Conservation (phyloP, 148 eudicot genomes). For the Nyssa sinensis region DNA sequence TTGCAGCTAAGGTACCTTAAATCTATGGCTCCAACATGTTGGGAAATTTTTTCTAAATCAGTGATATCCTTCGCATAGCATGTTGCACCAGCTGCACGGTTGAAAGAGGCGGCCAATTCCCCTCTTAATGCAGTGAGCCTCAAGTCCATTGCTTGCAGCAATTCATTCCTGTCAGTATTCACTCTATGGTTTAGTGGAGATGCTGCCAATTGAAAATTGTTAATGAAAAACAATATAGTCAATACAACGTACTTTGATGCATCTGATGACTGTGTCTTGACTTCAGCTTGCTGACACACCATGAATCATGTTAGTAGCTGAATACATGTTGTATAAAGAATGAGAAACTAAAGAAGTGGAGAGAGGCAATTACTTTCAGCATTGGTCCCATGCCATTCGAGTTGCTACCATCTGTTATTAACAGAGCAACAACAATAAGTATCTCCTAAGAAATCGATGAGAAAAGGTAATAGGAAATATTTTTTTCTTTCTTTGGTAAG, state of each 20-base stretch:
- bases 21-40: slow-evolving; percentile 59
- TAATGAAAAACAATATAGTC: slow-evolving; percentile 1
- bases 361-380: slow-evolving; percentile 10
- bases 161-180: slow-evolving; percentile 67
- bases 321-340: background rate
- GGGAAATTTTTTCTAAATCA: slow-evolving; percentile 56
- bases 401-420: slow-evolving; percentile 27
- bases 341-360: slow-evolving; percentile 2
- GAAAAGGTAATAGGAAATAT: background rate
- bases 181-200: slow-evolving; percentile 25
- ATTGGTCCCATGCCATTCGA: slow-evolving; percentile 18
- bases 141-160: slow-evolving; percentile 83
- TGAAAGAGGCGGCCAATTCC: slow-evolving; percentile 65
- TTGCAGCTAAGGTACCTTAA: slow-evolving; percentile 47
- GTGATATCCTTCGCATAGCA: slow-evolving; percentile 45
- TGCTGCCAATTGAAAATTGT: background rate
- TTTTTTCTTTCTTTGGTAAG: no score
- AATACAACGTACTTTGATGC: slow-evolving; percentile 65
- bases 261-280: slow-evolving; percentile 48
- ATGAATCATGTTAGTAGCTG: slow-evolving; percentile 21
- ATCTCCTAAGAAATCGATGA: background rate
- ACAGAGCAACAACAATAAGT: slow-evolving; percentile 12
- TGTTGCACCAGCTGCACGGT: slow-evolving; percentile 58
- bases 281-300: slow-evolving; percentile 48
- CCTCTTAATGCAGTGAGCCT: slow-evolving; percentile 66